Conservation (phyloP, 2,329 filamentous ascomycete genomes). For the Ophiostoma triangulosporum region DNA sequence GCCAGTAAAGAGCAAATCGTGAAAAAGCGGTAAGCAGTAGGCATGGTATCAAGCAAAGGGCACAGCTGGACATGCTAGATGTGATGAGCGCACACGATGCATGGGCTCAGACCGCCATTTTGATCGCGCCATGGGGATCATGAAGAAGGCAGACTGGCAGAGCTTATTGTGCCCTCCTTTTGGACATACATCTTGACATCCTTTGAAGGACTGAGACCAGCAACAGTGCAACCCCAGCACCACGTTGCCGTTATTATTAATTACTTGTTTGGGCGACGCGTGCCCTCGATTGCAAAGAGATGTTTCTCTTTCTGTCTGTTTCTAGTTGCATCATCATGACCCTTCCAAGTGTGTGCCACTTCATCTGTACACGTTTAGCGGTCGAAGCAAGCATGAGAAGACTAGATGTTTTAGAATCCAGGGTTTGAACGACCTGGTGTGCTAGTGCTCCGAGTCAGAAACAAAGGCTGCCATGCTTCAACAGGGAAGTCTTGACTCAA, state of each 20-base stretch:
- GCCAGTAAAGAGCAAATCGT: too few species aligned
- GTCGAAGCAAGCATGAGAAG: not conserved
- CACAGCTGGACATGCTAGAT: not conserved
- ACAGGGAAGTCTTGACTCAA: not conserved
- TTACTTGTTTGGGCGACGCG: not conserved
- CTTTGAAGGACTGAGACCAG: slow-evolving; percentile 1
- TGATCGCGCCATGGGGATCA: not conserved
- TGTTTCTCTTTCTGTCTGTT: not conserved
- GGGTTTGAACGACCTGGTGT: not conserved
- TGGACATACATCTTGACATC: too few species aligned
- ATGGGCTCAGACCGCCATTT: not conserved
- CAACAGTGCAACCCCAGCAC: slow-evolving; percentile 1
- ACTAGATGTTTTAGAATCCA: not conserved
- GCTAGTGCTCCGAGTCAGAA: not conserved
- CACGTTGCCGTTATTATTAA: slow-evolving; percentile 1
- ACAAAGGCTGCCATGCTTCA: not conserved
- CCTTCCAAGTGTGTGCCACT: not conserved
- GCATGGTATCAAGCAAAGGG: not conserved
- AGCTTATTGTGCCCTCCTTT: too few species aligned
- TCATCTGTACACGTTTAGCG: not conserved
- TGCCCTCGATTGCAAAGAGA: not conserved
- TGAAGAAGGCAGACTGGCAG: not conserved
- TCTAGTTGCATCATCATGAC: not conserved
- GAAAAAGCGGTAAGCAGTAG: not conserved
- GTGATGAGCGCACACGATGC: not conserved